phyloP scores from a whole-genome alignment of 2,329 filamentous ascomycete genomes.

The Aspergillus chevalieri region DNA sequence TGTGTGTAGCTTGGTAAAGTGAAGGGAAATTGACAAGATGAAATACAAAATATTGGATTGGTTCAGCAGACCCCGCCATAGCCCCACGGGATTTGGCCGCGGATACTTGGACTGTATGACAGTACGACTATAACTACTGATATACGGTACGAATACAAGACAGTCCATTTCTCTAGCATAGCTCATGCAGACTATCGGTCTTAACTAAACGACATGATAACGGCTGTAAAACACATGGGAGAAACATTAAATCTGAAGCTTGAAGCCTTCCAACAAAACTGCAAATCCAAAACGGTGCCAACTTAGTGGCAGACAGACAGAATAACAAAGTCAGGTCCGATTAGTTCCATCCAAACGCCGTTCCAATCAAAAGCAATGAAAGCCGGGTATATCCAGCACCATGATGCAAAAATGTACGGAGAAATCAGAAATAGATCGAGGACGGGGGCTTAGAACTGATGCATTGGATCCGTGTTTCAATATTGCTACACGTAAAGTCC shows the following conservation, averaged over 20 bases:
- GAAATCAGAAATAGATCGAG: slow-evolving; percentile 12
- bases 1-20: background rate
- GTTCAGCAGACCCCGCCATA: background rate
- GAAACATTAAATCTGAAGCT: too few relatives aligned
- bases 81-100: background rate
- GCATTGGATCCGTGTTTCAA: background rate
- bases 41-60: background rate
- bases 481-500: slow-evolving; percentile 2
- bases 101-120: too few relatives aligned
- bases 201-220: background rate
- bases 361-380: slow-evolving; percentile 8
- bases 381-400: slow-evolving; percentile 47
- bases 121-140: too few relatives aligned
- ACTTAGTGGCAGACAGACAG: background rate
- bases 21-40: background rate
- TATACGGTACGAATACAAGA: background rate
- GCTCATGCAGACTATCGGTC: background rate
- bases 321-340: slow-evolving; percentile 13
- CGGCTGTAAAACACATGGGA: background rate
- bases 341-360: slow-evolving; percentile 4
- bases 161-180: background rate
- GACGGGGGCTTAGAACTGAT: background rate
- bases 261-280: too few relatives aligned
- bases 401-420: slow-evolving; percentile 39
- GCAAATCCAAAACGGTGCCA: too few relatives aligned